These are phyloP conservation scores for Piper betle DNA, from an alignment of 164 flowering plant species.

Conservation along the genomic window DNA sequence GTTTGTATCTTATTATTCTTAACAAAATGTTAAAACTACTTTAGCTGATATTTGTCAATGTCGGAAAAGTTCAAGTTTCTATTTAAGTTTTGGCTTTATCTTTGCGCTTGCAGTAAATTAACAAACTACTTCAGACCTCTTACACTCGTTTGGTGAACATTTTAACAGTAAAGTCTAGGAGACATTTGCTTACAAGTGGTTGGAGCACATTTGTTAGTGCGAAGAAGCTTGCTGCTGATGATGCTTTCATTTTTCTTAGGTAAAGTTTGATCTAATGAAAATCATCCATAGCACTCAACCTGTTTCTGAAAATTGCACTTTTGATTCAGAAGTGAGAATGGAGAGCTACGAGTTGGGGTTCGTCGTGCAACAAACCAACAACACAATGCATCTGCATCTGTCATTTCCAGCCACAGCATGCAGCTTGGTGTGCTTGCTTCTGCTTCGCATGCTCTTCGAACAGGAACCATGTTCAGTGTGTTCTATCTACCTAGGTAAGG, in stretches of 20 bases:
- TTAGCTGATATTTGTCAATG: no score
- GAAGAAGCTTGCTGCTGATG: conserved; percentile 48
- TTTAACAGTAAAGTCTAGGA: conserved; percentile 43
- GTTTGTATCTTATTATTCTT: no score
- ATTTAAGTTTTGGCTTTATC: no score
- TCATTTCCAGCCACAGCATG: conserved; percentile 49
- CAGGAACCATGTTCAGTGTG: conserved; percentile 41
- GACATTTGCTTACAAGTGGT: conserved; percentile 57
- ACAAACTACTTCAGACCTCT: no score
- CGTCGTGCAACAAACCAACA: conserved; percentile 28
- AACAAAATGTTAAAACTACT: no score
- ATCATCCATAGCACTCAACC: no score
- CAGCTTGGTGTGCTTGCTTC: conserved; percentile 49
- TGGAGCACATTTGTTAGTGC: conserved; percentile 54
- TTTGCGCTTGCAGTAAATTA: no score
- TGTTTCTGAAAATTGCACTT: neutral
- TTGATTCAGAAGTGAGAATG: conserved; percentile 38
- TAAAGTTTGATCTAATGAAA: neutral
- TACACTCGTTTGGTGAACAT: neutral
- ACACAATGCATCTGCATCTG: conserved; percentile 18
- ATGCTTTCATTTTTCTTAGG: conserved; percentile 42
- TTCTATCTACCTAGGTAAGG: conserved; percentile 50
- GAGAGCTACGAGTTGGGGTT: conserved; percentile 44
- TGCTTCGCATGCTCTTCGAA: conserved; percentile 40
- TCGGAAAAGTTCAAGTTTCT: no score